These are phyloP conservation scores for Leccinum variicolor DNA, from an alignment of 768 basidiomycete genomes.

Conservation along the genomic window DNA sequence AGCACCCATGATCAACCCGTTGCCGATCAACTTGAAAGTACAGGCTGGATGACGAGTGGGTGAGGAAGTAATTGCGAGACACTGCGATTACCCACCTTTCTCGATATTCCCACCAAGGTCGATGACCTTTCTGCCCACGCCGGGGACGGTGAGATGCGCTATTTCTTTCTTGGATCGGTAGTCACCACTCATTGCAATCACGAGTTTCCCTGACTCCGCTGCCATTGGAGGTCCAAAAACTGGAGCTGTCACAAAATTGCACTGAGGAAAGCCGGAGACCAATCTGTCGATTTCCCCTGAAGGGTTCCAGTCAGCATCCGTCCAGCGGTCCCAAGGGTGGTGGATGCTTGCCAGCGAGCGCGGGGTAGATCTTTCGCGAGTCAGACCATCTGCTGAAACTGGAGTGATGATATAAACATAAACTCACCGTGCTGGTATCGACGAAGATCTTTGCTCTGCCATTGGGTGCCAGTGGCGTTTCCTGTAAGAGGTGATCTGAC, in stretches of 20 bases:
- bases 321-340: neutral
- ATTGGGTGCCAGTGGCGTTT: constrained; percentile 38
- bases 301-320: neutral
- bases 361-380: constrained; percentile 49
- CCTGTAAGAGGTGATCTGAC: constrained; percentile 32
- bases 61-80: neutral
- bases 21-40: constrained; percentile 76
- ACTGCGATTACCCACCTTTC: constrained; percentile 48
- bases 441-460: constrained; percentile 68
- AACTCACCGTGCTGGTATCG: constrained; percentile 78
- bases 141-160: constrained; percentile 73
- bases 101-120: constrained; percentile 87
- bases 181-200: constrained; percentile 80
- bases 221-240: constrained; percentile 71
- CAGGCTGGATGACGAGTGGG: constrained; percentile 40
- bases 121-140: constrained; percentile 69
- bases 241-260: constrained; percentile 69
- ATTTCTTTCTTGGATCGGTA: constrained; percentile 79
- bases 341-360: constrained; percentile 40
- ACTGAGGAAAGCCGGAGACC: constrained; percentile 54
- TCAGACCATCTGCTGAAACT: constrained; percentile 5
- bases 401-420: neutral
- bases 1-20: constrained; percentile 71
- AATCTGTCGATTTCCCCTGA: constrained; percentile 67
- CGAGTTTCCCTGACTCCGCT: constrained; percentile 62